Evolutionary conservation across 169 alveolate genomes (phyloP), one percentile per base, ranked within the genome.

Genomic region (Theileria parva): DNA sequence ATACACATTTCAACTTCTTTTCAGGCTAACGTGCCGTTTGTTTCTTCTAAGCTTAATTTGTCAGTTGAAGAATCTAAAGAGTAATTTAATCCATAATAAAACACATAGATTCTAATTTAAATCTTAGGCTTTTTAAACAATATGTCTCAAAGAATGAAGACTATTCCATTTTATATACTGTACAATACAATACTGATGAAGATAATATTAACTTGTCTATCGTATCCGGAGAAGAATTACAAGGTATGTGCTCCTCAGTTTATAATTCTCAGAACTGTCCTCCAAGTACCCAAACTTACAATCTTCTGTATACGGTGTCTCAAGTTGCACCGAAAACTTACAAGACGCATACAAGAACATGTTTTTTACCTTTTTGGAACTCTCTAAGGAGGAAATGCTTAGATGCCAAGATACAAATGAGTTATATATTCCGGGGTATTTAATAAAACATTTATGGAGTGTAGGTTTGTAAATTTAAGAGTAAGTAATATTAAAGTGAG

Each of bases 391-490:
- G 34, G 77, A 70, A 53, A 57, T 80, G 69, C 30, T 39, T 13
- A 28, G 30, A 11, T 48, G 72, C 11, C 39, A 65, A 12, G 70
- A 63, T 27, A 80, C 48, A 7, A 68, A 53, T 21, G n/a, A n/a
- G 11, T 76, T 80, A 32, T 70, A 72, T 44, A 80, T 80, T 19
- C 87, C 87, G 0, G 74, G 73, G 86, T 78, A 32, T 32, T 27
- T 25, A 30, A 63, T 63, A 27, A n/a, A 34, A 53, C 2, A 7
- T 34, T 19, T 3, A 51, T 34, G 27, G 12, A 44, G 53, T n/a
- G 0, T 64, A 78, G 81, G 9, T 72, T 39, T 59, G 69, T 71
- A 23, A 23, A 70, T 9, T 27, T 70, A 66, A 34, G 27, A 50
- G 55, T 67, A 0, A 21, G 68, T 17, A 37, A 63, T 34, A 72